Conservation (phyloP, 1,139 yeast genomes). For the Protomyces inundatus region DNA sequence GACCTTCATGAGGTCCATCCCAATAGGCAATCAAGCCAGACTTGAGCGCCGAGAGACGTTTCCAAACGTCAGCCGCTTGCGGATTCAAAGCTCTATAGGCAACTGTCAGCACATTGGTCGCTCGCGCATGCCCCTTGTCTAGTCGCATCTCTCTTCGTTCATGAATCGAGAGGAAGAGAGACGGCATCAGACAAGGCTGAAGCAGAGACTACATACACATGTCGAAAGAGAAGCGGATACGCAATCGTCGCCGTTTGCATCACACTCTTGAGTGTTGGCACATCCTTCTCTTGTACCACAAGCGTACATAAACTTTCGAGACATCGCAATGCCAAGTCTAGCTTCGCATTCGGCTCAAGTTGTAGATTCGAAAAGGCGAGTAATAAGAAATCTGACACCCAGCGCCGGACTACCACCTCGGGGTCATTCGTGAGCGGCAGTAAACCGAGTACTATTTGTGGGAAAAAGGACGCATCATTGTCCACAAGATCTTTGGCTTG, state of each 20-base stretch:
- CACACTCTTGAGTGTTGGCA: constrained; percentile 37
- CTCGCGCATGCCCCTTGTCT: neutral
- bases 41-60: constrained; percentile 37
- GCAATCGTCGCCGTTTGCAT: constrained; percentile 38
- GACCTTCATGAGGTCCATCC: constrained; percentile 39
- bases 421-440: constrained; percentile 40
- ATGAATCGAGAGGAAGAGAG: neutral
- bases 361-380: constrained; percentile 40
- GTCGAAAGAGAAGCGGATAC: constrained; percentile 39
- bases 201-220: constrained; percentile 32
- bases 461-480: constrained; percentile 40
- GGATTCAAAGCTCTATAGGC: constrained; percentile 35
- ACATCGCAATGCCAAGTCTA: constrained; percentile 37
- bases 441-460: constrained; percentile 40
- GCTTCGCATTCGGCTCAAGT: constrained; percentile 35
- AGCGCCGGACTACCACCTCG: constrained; percentile 38
- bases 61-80: constrained; percentile 36
- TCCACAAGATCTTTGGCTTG: constrained; percentile 40
- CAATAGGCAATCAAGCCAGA: constrained; percentile 37
- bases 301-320: constrained; percentile 36
- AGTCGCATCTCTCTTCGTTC: neutral
- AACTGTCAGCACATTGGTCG: constrained; percentile 10
- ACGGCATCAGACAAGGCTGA: neutral
- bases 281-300: constrained; percentile 34
- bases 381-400: constrained; percentile 42